Conservation (phyloP, 768 basidiomycete genomes). For the Hortiboletus flavorubellus region DNA sequence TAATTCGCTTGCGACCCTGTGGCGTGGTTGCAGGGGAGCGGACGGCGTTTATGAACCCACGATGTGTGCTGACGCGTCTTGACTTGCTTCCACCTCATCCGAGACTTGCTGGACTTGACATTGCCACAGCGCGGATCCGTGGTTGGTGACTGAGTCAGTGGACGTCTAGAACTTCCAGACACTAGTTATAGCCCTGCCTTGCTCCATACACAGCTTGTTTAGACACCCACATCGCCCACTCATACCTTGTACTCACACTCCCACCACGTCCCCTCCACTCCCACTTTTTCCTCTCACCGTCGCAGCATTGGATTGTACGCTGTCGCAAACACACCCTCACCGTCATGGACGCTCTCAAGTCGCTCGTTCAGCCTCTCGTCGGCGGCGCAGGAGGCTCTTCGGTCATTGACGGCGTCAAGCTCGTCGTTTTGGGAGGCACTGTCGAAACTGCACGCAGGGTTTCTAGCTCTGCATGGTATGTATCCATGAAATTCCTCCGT, state of each 20-base stretch:
- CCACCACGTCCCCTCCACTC: constrained; percentile 21
- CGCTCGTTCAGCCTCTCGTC: constrained; percentile 76
- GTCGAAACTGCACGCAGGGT: constrained; percentile 83
- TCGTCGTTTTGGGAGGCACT: constrained; percentile 84
- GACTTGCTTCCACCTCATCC: constrained; percentile 27
- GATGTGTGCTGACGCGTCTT: constrained; percentile 37
- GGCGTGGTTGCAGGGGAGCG: constrained; percentile 24
- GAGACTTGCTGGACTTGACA: not conserved
- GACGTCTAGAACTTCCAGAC: not conserved
- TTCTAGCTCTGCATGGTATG: constrained; percentile 79
- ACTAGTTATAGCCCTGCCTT: not conserved
- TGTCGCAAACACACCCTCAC: constrained; percentile 18
- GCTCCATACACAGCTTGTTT: constrained; percentile 25
- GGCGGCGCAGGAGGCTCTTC: constrained; percentile 72
- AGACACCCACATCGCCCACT: constrained; percentile 3
- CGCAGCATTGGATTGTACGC: constrained; percentile 40
- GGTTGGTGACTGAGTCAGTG: constrained; percentile 3
- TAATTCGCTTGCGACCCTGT: constrained; percentile 23
- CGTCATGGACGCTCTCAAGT: constrained; percentile 76
- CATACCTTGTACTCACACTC: constrained; percentile 18
- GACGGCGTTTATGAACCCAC: constrained; percentile 26
- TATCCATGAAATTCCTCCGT: not conserved
- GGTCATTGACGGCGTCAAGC: constrained; percentile 85
- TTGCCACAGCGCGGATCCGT: constrained; percentile 8
- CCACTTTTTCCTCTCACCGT: constrained; percentile 16